Conservation (phyloP, 805 yeast genomes). For the Phaffomyces antillensis region DNA sequence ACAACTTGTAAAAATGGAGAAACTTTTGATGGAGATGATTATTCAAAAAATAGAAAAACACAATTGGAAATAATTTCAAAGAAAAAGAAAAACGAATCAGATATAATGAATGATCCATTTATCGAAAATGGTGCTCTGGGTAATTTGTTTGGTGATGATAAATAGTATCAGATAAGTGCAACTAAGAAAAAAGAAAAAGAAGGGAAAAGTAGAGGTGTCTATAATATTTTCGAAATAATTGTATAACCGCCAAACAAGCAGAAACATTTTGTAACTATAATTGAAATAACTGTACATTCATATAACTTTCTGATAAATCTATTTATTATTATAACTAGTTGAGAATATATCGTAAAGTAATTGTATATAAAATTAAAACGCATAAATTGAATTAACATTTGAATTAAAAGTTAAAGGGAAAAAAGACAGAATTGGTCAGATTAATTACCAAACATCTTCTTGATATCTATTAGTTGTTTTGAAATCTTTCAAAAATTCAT, state of each 20-base stretch:
- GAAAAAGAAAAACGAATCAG: constrained; percentile 41
- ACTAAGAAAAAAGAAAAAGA: too few species aligned
- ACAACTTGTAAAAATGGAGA: constrained; percentile 48
- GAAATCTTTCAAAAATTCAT: constrained; percentile 67
- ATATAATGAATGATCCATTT: constrained; percentile 66
- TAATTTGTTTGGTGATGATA: constrained; percentile 41
- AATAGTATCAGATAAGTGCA: background rate
- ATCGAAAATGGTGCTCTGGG: constrained; percentile 64
- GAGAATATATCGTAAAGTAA: background rate
- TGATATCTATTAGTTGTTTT: constrained; percentile 85
- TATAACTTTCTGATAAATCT: background rate
- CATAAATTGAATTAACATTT: too few species aligned
- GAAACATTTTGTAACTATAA: too few species aligned
- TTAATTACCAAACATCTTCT: constrained; percentile 88
- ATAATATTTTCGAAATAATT: too few species aligned
- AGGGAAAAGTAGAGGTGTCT: too few species aligned
- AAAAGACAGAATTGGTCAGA: too few species aligned
- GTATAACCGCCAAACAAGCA: too few species aligned
- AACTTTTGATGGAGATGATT: constrained; percentile 35
- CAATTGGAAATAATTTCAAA: constrained; percentile 46
- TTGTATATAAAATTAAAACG: background rate
- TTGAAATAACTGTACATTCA: too few species aligned
- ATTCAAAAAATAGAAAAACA: constrained; percentile 42
- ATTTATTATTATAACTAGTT: background rate
- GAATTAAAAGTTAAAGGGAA: too few species aligned